phyloP scores from a whole-genome alignment of 306 rosid genomes.

The Fragaria nilgerrensis region DNA sequence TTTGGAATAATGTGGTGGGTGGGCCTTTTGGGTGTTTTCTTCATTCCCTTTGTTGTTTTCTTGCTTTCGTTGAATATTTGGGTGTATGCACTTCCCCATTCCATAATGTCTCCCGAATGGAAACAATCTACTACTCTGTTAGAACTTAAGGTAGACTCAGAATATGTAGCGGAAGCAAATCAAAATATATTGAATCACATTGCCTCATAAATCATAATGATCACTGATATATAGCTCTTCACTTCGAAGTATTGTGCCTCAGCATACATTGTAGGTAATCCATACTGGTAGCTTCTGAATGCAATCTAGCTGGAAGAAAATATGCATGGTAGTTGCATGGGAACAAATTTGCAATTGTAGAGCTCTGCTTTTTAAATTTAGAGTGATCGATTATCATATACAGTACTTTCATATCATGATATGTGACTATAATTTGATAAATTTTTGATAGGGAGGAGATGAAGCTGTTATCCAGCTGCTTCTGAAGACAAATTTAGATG shows the following conservation, averaged over 20 bases:
- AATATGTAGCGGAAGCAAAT: not conserved
- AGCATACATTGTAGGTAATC: no score
- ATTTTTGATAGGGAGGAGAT: conserved; percentile 35
- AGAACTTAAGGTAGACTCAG: not conserved
- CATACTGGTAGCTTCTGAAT: not conserved
- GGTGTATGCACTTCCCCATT: not conserved
- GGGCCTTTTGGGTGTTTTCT: not conserved
- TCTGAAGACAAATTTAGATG: conserved; percentile 31
- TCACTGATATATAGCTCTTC: not conserved
- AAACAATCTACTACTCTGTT: not conserved
- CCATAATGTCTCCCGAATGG: not conserved
- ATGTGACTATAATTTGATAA: not conserved
- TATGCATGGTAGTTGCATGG: not conserved
- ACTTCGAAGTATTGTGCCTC: not conserved
- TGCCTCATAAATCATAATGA: not conserved
- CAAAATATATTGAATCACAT: not conserved
- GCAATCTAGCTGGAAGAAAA: not conserved
- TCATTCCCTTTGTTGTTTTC: not conserved
- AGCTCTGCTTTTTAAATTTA: not conserved
- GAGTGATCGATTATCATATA: not conserved
- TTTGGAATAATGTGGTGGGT: not conserved
- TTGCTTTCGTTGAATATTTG: not conserved
- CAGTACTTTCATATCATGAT: not conserved
- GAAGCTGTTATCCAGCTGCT: conserved; percentile 31
- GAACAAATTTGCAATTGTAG: not conserved